Percentiles rank a stretch among this genome's conserved stretches.
phyloP scores from a whole-genome alignment of 768 basidiomycete species.

The Leccinum imitatum region DNA sequence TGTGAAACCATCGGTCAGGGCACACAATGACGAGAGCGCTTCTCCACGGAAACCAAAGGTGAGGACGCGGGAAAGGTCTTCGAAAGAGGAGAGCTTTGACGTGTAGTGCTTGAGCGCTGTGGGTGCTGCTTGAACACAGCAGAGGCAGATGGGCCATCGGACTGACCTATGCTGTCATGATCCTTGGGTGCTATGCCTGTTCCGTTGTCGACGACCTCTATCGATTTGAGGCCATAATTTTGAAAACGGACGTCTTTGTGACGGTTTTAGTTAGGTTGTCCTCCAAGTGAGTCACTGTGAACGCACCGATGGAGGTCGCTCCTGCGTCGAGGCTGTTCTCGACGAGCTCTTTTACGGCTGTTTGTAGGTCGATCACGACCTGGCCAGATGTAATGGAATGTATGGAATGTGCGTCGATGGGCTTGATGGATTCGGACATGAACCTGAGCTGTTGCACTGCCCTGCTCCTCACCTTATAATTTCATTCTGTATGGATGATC shows the following conservation, averaged over 20 bases:
- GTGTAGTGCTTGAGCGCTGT: slow-evolving; percentile 90
- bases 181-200: slow-evolving; percentile 78
- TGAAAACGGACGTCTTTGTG: slow-evolving; percentile 83
- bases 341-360: slow-evolving; percentile 92
- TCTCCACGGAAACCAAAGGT: slow-evolving; percentile 98
- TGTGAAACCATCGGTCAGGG: slow-evolving; percentile 65
- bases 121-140: neutral
- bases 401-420: slow-evolving; percentile 75
- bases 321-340: slow-evolving; percentile 96
- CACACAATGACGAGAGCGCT: slow-evolving; percentile 91
- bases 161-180: slow-evolving; percentile 74
- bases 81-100: slow-evolving; percentile 79
- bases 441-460: neutral
- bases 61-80: slow-evolving; percentile 66
- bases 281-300: no score
- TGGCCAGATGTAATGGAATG: slow-evolving; percentile 94
- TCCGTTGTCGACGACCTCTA: slow-evolving; percentile 95
- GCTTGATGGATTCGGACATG: slow-evolving; percentile 34
- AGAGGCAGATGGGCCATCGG: neutral
- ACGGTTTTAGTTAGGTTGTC: no score
- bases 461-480: neutral
- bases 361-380: slow-evolving; percentile 91
- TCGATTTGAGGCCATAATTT: slow-evolving; percentile 74
- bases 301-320: slow-evolving; percentile 79
- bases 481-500: neutral